phyloP scores from a whole-genome alignment of 108 stramenopile genomes.

The Cyclotella atomus region DNA sequence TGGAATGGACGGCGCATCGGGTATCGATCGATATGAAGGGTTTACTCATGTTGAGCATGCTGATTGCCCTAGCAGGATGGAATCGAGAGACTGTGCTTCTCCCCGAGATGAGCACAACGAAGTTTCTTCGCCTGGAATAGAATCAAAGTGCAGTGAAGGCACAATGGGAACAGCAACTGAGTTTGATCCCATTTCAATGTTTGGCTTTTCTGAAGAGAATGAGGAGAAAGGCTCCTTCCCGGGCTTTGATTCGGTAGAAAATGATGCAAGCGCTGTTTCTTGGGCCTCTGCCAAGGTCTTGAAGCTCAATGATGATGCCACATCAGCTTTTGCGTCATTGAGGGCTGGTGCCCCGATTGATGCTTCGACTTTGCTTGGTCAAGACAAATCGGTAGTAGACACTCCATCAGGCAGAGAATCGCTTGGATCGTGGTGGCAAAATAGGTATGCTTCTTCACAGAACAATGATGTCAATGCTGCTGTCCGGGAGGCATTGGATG shows the following conservation, averaged over 20 bases:
- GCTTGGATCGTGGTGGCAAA: conserved; percentile 56
- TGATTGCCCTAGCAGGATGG: conserved; percentile 16
- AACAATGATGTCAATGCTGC: conserved; percentile 45
- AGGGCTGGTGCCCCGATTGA: conserved; percentile 15
- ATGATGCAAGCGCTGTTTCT: conserved; percentile 11
- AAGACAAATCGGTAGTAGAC: conserved; percentile 1
- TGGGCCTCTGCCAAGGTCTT: conserved; percentile 14
- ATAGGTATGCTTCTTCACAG: conserved; percentile 34
- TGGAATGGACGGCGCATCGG: not conserved
- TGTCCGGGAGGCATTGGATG: conserved; percentile 47
- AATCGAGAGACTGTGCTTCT: conserved; percentile 22
- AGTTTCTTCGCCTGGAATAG: not conserved
- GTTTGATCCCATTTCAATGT: conserved; percentile 53
- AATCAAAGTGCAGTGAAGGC: conserved; percentile 34
- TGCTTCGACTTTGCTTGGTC: conserved; percentile 8
- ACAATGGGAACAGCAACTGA: conserved; percentile 39
- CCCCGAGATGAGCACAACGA: not conserved
- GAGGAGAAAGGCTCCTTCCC: conserved; percentile 14
- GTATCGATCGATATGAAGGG: conserved; percentile 29
- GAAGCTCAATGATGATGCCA: not conserved
- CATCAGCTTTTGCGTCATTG: conserved; percentile 20
- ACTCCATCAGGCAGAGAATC: conserved; percentile 52
- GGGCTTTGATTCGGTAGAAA: not conserved
- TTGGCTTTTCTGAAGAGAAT: conserved; percentile 28
- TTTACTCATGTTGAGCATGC: conserved; percentile 23